Evolutionary conservation across 495 filamentous ascomycete species (phyloP), one percentile per base, ranked within the genome.

Genomic region (Rostrohypoxylon terebratum): DNA sequence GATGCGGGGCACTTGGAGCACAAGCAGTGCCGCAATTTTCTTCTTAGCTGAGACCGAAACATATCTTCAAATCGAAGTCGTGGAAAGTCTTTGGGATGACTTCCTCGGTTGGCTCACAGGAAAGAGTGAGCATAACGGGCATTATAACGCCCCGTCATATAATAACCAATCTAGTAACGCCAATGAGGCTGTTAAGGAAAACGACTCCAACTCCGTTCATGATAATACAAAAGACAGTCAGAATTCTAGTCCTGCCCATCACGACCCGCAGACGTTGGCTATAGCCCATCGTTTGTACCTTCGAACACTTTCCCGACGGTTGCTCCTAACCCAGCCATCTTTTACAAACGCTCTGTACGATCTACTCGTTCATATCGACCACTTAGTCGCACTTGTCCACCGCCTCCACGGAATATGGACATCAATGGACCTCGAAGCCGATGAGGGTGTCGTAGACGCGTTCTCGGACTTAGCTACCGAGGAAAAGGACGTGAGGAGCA

Each of bases 11-110:
- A 86, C 94, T 0, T 99, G 96, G 95, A 94, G 94, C 2, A 94
- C 92, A 1, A 87, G 90, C 68, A 91, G 91, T 71, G 91, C 93
- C 3, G 91, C 93, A 0, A 84, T 95, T 0, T 97, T 97, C 80
- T 91, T 98, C 68, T 83, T 99, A 3, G 91, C 91, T 0, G 94
- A 97, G 69, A 88, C 91, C 11, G 91, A 93, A 63, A 88, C 87
- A 11, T 98, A 96, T 70, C 90, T 98, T 68, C 94, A 97, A 76
- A 93, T 92, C 2, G 94, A 98, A 77, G 91, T 98, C 1, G 88
- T 97, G 16, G 87, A 90, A 59, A 90, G 89, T 8, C 91, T 92
- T 0, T 97, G 92, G 85, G 83, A 79, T 83, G 92, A 91, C 77
- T 92, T 85, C 48, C 81, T 85, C 28, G 59, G 59, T 8, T 85